Evolutionary conservation across 2,329 filamentous ascomycete species (phyloP), one percentile per base, ranked within the genome.

Genomic region (Stachybotrys chlorohalonatus): DNA sequence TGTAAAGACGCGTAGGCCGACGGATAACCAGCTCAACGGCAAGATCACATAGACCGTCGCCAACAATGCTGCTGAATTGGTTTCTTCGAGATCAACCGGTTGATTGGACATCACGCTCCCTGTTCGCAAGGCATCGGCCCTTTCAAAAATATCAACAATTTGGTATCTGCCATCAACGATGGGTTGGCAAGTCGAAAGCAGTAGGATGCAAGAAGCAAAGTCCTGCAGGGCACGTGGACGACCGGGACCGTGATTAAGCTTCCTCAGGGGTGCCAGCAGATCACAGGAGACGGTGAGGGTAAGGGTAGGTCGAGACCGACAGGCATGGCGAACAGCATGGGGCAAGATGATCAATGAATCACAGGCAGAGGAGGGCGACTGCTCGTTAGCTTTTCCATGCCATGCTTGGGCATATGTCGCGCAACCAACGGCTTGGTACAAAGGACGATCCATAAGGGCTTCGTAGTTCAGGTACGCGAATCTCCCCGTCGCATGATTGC

Each of bases 1-100:
- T 11, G 75, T 75, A 62, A 76, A 77, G n/a, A 64, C 69, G 54
- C 75, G 68, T 48, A 78, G 62, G 13, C 65, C 62, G 45, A 78
- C 70, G 31, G 75, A 71, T 11, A 75, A 53, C 69, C 72, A 76
- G 51, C 68, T 75, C 16, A 76, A 57, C 16, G 58, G 58, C 49
- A 78, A 65, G 49, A 78, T 68, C 15, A 66, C 56, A 45, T 67
- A 60, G 47, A 68, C 68, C 31, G 72, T 69, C 55, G 55, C 64
- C 30, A 75, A 62, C 53, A 77, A 60, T 42, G 65, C 62, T 32
- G 55, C 59, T 58, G 70, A 71, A 59, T 75, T 75, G 60, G 72
- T 67, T 56, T 75, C 69, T 36, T 57, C 61, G 46, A 71, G 60
- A 54, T 75, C 62, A 54, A 70, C 57, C 52, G 66, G 58, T 31